Conservation (phyloP, 2,329 filamentous ascomycete genomes). For the Diaporthe batatas region DNA sequence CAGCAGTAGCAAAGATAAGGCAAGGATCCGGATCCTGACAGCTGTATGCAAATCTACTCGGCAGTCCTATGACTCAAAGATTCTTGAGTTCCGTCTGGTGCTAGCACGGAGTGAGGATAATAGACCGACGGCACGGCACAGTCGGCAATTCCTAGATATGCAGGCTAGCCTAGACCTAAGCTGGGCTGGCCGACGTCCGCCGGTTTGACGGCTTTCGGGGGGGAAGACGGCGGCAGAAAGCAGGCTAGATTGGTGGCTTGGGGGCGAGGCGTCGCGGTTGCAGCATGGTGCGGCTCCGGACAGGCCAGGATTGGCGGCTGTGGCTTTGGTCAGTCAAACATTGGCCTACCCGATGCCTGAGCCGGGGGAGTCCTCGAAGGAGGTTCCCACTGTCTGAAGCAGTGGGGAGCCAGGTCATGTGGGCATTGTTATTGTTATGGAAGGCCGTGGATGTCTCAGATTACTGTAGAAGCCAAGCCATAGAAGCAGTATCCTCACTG, state of each 20-base stretch:
- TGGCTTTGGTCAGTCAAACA: not conserved
- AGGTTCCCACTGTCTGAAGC: too few species aligned
- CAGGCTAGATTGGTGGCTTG: not conserved
- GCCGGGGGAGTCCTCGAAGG: too few species aligned
- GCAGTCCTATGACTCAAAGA: not conserved
- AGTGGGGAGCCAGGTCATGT: too few species aligned
- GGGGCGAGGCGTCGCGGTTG: not conserved
- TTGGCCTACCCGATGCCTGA: not conserved
- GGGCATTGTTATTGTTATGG: too few species aligned
- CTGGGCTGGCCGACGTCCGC: not conserved
- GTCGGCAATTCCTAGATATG: not conserved
- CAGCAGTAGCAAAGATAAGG: constrained; percentile 24
- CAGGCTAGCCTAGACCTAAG: not conserved
- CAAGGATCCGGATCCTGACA: constrained; percentile 25
- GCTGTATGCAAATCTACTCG: constrained; percentile 9
- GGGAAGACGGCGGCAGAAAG: not conserved
- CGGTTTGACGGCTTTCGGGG: constrained; percentile 1
- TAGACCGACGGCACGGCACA: constrained; percentile 11
- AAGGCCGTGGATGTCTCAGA: not conserved
- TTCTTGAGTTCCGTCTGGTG: constrained; percentile 9
- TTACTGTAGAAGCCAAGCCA: not conserved
- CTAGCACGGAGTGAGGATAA: not conserved
- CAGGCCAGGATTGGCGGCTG: not conserved
- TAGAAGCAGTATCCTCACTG: too few species aligned
- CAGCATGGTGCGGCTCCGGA: constrained; percentile 18